Evolutionary conservation across 768 basidiomycete genomes (phyloP), one percentile per base, ranked within the genome.

Genomic region (Scleroderma citrinum): DNA sequence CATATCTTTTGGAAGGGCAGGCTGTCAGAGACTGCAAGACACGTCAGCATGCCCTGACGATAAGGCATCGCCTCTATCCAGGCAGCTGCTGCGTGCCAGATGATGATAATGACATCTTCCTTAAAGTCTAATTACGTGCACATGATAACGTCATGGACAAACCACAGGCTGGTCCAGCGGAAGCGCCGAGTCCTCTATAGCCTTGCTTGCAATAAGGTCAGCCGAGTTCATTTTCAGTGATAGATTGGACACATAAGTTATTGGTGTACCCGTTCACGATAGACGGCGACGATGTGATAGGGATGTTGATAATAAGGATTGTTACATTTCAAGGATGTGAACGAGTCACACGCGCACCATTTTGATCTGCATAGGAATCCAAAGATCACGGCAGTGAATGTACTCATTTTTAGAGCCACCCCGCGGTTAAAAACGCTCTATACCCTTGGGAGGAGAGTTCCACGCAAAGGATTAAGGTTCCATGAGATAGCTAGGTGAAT

Each of bases 71-170:
- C 56, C 59, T 48, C 55, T 49, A 37, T 44, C 11, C 17, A 29
- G 30, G 43, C 43, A 17, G 43, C 20, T 44, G 43, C 43, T 44
- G 43, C 43, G 43, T 44, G 43, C 20, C n/a, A 17, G 43, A n/a
- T n/a, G n/a, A n/a, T n/a, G n/a, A 20, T 7, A n/a, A 13, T 30
- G 30, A 17, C n/a, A 44, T 44, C 45, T 29, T 68, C 65, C 57
- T 59, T 68, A 67, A 66, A 66, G 65, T 59, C 66, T 66, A 67
- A 66, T 66, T 66, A 66, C 65, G 65, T 66, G 54, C 46, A 36
- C 42, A 52, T 46, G 32, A 51, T 67, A 55, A 66, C 66, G 64
- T 67, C 66, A 63, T 30, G 39, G 32, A 48, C 50, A 43, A 38
- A 20, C 50, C 24, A 42, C 48, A 48, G 46, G 46, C 19, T n/a